Evolutionary conservation across 2,329 filamentous ascomycete genomes (phyloP).

Genomic region (Sclerotinia sclerotiorum): DNA sequence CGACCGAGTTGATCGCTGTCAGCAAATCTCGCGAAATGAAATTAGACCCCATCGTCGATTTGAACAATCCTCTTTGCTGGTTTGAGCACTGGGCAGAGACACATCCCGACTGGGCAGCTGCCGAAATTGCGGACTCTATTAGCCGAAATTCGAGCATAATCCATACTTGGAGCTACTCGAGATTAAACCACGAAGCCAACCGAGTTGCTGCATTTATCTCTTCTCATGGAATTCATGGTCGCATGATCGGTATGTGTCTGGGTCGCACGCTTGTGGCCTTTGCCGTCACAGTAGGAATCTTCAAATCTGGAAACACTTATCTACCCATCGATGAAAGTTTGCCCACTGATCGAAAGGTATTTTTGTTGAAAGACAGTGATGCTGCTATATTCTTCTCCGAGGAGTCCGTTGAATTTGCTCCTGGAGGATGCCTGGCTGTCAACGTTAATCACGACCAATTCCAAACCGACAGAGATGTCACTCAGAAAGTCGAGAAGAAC

Average conservation of each 20-base stretch:
- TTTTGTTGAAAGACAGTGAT: conserved; percentile 5
- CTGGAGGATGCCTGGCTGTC: conserved; percentile 3
- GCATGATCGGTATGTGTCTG: conserved; percentile 18
- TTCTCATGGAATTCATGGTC: conserved; percentile 5
- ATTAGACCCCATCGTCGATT: background rate
- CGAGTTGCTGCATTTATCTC: background rate
- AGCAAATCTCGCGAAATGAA: background rate
- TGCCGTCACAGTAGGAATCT: conserved; percentile 15
- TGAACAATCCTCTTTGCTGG: conserved; percentile 17
- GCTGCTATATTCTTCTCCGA: conserved; percentile 6
- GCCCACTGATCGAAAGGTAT: conserved; percentile 6
- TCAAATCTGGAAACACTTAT: conserved; percentile 19
- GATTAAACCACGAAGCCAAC: background rate
- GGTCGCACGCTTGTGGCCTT: background rate
- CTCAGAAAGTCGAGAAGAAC: background rate
- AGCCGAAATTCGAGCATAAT: background rate
- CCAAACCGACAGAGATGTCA: background rate
- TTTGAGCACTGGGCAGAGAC: conserved; percentile 14
- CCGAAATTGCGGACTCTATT: conserved; percentile 12
- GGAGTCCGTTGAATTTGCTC: background rate
- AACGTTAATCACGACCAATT: background rate
- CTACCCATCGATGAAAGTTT: conserved; percentile 13
- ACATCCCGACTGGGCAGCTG: conserved; percentile 8
- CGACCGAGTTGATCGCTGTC: background rate
- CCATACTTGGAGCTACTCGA: conserved; percentile 4